phyloP scores from a whole-genome alignment of 1,284 basidiomycete species.

The Irpex sp. region DNA sequence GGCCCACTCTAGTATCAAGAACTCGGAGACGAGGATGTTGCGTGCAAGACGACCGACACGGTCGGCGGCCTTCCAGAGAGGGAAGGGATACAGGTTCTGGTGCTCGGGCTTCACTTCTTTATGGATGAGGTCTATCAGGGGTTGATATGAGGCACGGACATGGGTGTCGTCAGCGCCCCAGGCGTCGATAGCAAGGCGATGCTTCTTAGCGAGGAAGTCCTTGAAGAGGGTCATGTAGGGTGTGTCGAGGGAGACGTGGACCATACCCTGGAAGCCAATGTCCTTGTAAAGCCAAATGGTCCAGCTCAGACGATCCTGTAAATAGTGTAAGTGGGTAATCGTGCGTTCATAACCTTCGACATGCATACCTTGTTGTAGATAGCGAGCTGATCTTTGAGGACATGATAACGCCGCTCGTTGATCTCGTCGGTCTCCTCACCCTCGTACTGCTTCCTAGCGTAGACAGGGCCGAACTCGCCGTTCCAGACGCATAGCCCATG shows the following conservation, averaged over 20 bases:
- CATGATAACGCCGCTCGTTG: slow-evolving; percentile 59
- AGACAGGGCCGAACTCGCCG: slow-evolving; percentile 74
- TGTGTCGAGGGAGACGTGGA: slow-evolving; percentile 64
- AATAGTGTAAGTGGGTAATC: neutral
- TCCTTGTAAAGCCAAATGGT: slow-evolving; percentile 87
- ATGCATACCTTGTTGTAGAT: slow-evolving; percentile 59
- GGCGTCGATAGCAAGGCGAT: slow-evolving; percentile 58
- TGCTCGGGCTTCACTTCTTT: slow-evolving; percentile 39
- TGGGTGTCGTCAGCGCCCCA: slow-evolving; percentile 57
- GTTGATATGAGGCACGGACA: slow-evolving; percentile 51
- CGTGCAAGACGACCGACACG: slow-evolving; percentile 53
- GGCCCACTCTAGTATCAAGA: slow-evolving; percentile 63
- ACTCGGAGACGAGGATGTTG: slow-evolving; percentile 62
- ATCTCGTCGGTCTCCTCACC: slow-evolving; percentile 58
- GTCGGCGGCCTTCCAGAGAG: slow-evolving; percentile 43
- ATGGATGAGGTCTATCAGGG: slow-evolving; percentile 51
- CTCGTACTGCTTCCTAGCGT: slow-evolving; percentile 57
- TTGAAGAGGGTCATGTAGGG: slow-evolving; percentile 64
- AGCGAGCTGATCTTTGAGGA: slow-evolving; percentile 70
- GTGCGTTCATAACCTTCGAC: neutral
- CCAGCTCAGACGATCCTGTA: slow-evolving; percentile 67
- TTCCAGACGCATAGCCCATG: slow-evolving; percentile 72
- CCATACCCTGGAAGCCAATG: slow-evolving; percentile 84
- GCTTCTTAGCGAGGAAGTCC: slow-evolving; percentile 61
- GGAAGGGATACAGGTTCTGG: slow-evolving; percentile 46